Base-by-base conservation (phyloP, 2,329 filamentous ascomycete species). In the Aureobasidium sp. region DNA sequence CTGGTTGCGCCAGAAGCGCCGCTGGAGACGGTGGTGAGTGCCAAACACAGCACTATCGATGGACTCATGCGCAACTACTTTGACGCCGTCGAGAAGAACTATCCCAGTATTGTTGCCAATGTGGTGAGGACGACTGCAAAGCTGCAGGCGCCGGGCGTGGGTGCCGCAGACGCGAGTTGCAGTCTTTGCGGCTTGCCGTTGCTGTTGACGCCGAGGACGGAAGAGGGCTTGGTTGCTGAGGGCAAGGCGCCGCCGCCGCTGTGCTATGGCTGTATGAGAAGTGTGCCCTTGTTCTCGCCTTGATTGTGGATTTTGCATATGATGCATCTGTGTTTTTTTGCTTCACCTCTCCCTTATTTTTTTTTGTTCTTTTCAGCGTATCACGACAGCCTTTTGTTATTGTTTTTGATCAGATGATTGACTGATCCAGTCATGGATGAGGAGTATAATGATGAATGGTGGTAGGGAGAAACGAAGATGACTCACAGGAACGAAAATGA, bases 41-140 rank as follows among this genome's bases (percentile, higher is more conserved):
- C 88, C 67, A 89, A 87, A 71, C 87, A 91, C 66, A 82, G 90
- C 49, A 95, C 91, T 49, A 97, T 99, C 69, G 91, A 97, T 71
- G 88, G 92, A 67, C 83, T 99, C 60, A 92, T 97, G 87, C 78
- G 82, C 63, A 87, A 91, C 62, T 99, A 97, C 73, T 96, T 99
- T 70, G 84, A 85, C 67, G 87, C 86, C 44, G 90, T 96, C 17
- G 92, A 96, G 72, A 84, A 85, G 66, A 88, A 88, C 63, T 97
- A 95, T 70, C 90, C 92, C 3, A 90, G 89, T 61, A 91, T 97
- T 62, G 92, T 99, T 67, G 88, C 92, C 36, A 99, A 99, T 72
- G 94, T 99, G 11, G 93, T 97, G 5, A 85, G 91, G 65, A 99
- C 93, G 37, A 87, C 89, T n/a, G 87, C 86, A 57, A 96, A 95